Percentiles rank a stretch among this genome's conserved stretches.
phyloP scores from a whole-genome alignment of 176 grass and related monocot genomes.

The Musa itinerans region DNA sequence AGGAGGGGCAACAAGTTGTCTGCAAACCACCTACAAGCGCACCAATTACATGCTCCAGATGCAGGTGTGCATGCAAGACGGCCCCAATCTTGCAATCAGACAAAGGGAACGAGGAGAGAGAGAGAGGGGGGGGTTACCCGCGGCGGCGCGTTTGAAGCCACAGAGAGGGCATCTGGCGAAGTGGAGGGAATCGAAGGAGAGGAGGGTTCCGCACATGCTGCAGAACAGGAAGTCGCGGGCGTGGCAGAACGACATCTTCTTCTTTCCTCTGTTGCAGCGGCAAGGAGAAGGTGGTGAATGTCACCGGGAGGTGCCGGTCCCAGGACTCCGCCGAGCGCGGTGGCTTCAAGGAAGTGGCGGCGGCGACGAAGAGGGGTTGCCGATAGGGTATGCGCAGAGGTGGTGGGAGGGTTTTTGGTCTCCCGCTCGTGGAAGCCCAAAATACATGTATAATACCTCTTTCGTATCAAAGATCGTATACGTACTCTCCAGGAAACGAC shows the following conservation, averaged over 20 bases:
- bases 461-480: too few species aligned
- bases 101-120: too few species aligned
- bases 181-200: slow-evolving; percentile 44
- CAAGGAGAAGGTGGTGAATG: neutral
- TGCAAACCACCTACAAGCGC: too few species aligned
- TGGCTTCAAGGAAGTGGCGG: neutral
- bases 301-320: neutral
- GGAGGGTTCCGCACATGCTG: slow-evolving; percentile 59
- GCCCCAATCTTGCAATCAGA: too few species aligned
- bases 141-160: slow-evolving; percentile 66
- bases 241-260: slow-evolving; percentile 51
- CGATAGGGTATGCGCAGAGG: too few species aligned
- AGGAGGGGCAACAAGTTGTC: too few species aligned
- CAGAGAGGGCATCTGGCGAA: slow-evolving; percentile 56
- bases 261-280: neutral
- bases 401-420: too few species aligned
- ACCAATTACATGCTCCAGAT: too few species aligned
- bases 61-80: too few species aligned
- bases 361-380: neutral
- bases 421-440: too few species aligned
- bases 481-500: too few species aligned
- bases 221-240: slow-evolving; percentile 83
- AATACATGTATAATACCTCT: too few species aligned
- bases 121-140: slow-evolving; percentile 26
- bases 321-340: neutral